Evolutionary conservation across 2,329 filamentous ascomycete species (phyloP).

Genomic region (Diaporthe sp.): DNA sequence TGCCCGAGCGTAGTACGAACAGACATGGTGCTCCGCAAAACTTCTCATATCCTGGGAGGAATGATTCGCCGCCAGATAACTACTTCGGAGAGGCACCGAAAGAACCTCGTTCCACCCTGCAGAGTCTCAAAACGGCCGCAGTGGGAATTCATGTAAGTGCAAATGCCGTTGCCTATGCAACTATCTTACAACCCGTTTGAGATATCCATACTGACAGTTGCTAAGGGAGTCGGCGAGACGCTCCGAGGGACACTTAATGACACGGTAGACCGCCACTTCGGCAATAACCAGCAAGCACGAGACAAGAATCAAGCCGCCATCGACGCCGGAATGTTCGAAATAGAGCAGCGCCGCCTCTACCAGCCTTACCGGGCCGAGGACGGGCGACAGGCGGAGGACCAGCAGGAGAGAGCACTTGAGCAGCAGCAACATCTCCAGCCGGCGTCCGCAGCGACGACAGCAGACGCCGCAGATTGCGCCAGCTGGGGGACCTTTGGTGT

Average conservation of each 20-base stretch:
- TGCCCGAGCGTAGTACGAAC: conserved; percentile 11
- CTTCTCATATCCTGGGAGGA: conserved; percentile 15
- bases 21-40: background rate
- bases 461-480: background rate
- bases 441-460: background rate
- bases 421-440: conserved; percentile 86
- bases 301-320: conserved; percentile 20
- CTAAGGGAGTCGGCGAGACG: conserved; percentile 8
- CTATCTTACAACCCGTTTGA: background rate
- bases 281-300: conserved; percentile 7
- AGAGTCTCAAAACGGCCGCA: conserved; percentile 3
- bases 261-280: conserved; percentile 12
- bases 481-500: conserved; percentile 2
- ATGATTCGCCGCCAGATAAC: background rate
- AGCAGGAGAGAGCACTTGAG: conserved; percentile 85
- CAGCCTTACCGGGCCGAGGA: conserved; percentile 13
- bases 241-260: conserved; percentile 9
- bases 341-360: conserved; percentile 18
- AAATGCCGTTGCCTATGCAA: too few species aligned
- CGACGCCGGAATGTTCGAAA: conserved; percentile 10
- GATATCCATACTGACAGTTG: background rate
- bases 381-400: background rate
- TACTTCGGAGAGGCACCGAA: background rate
- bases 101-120: background rate
- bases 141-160: conserved; percentile 1